Conservation (phyloP, 2,329 filamentous ascomycete genomes). For the Aspergillus quadrilineatus region DNA sequence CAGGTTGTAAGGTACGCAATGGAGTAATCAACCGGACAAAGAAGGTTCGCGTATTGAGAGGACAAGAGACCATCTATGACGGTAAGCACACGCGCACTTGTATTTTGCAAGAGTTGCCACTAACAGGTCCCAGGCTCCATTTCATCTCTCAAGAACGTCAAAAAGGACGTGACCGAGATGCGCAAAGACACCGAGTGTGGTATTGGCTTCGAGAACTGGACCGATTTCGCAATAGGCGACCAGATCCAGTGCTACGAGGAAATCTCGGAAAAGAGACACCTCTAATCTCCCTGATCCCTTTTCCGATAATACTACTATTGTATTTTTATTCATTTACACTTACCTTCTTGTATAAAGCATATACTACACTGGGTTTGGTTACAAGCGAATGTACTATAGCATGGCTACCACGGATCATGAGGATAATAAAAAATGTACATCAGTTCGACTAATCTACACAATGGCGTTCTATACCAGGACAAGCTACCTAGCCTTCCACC, state of each 20-base stretch:
- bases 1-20: constrained; percentile 84
- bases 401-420: constrained; percentile 4
- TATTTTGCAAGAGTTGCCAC: background rate
- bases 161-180: constrained; percentile 88
- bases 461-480: background rate
- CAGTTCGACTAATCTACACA: background rate
- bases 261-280: constrained; percentile 65
- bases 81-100: constrained; percentile 58
- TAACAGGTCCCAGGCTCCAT: constrained; percentile 62
- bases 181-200: constrained; percentile 93
- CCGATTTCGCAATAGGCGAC: constrained; percentile 76
- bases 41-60: constrained; percentile 70
- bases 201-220: constrained; percentile 77
- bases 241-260: constrained; percentile 86
- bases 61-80: constrained; percentile 71
- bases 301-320: background rate
- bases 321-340: constrained; percentile 4
- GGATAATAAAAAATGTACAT: background rate
- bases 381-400: background rate
- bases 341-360: constrained; percentile 6
- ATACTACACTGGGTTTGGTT: background rate
- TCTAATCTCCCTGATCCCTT: constrained; percentile 26
- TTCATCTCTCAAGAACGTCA: constrained; percentile 80
- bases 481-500: constrained; percentile 65
- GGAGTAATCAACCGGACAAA: constrained; percentile 65